Conservation (phyloP, 169 alveolate genomes). For the Theileria equi region DNA sequence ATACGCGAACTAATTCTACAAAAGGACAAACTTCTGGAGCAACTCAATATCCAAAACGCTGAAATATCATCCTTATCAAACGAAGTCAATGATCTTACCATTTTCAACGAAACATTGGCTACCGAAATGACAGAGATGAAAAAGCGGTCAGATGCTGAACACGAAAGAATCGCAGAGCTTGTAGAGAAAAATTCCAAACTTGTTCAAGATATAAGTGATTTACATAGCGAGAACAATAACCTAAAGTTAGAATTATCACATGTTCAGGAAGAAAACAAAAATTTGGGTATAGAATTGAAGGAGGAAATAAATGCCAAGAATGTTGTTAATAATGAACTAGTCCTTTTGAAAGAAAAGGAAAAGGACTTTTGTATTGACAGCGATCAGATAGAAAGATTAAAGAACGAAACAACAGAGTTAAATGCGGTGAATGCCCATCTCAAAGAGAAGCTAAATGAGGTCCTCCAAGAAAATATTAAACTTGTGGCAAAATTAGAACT, state of each 20-base stretch:
- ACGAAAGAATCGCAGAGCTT: background rate
- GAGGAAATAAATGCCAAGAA: no score
- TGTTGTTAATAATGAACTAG: no score
- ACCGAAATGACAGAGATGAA: background rate
- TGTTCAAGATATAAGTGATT: background rate
- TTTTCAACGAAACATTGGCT: background rate
- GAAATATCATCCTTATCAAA: background rate
- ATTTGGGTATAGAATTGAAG: no score
- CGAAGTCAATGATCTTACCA: background rate
- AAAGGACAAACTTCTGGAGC: no score
- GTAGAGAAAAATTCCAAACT: background rate
- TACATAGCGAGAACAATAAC: background rate
- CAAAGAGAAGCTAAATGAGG: background rate
- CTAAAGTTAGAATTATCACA: no score
- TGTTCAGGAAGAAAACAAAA: no score
- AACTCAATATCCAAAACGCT: background rate
- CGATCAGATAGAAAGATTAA: no score
- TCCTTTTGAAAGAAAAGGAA: no score
- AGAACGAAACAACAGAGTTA: background rate
- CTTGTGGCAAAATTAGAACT: conserved; percentile 24
- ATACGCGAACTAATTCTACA: no score
- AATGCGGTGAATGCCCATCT: conserved; percentile 9
- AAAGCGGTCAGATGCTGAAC: background rate
- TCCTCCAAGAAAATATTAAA: conserved; percentile 15
- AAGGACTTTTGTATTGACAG: no score